A percentile compares a stretch with the other conserved stretches of the same genome.
Conservation (phyloP, 805 yeast species). For the Ogataea philodendri region DNA sequence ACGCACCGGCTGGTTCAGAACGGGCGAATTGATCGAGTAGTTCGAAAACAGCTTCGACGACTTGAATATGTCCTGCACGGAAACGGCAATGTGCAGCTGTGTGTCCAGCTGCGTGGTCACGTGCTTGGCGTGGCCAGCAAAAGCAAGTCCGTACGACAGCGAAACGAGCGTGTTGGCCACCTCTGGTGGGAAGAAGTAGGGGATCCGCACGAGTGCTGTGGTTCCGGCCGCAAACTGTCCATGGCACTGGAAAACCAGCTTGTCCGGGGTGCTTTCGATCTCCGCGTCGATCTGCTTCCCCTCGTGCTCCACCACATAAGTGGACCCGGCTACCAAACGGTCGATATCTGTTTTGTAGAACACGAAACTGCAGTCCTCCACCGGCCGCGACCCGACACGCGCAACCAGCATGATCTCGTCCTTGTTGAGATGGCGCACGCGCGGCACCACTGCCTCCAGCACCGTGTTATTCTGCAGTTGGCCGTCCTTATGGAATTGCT, state of each 20-base stretch:
- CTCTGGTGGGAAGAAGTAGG: slow-evolving; percentile 36
- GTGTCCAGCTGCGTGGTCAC: slow-evolving; percentile 43
- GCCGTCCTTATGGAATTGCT: slow-evolving; percentile 15
- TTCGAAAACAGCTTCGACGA: slow-evolving; percentile 56
- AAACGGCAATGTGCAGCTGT: slow-evolving; percentile 61
- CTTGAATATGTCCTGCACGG: slow-evolving; percentile 77
- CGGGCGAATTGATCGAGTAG: slow-evolving; percentile 64
- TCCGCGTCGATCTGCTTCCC: slow-evolving; percentile 17
- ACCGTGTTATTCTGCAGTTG: slow-evolving; percentile 20
- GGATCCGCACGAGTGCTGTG: slow-evolving; percentile 22
- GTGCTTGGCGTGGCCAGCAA: slow-evolving; percentile 22
- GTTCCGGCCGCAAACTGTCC: slow-evolving; percentile 10
- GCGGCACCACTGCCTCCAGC: slow-evolving; percentile 23
- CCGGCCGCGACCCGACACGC: slow-evolving; percentile 20
- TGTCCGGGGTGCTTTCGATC: slow-evolving; percentile 13
- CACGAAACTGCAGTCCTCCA: slow-evolving; percentile 17
- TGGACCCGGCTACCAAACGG: slow-evolving; percentile 24
- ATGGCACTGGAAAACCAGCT: slow-evolving; percentile 19
- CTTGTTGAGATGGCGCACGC: slow-evolving; percentile 26
- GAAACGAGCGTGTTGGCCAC: slow-evolving; percentile 32
- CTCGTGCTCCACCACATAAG: slow-evolving; percentile 12
- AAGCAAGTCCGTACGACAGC: slow-evolving; percentile 22
- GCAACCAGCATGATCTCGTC: slow-evolving; percentile 27
- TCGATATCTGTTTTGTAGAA: slow-evolving; percentile 32
- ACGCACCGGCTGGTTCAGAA: slow-evolving; percentile 50